Percentiles rank a stretch among this genome's conserved stretches.
phyloP scores from a whole-genome alignment of 129 eudicot species.

The Solidago caesia region DNA sequence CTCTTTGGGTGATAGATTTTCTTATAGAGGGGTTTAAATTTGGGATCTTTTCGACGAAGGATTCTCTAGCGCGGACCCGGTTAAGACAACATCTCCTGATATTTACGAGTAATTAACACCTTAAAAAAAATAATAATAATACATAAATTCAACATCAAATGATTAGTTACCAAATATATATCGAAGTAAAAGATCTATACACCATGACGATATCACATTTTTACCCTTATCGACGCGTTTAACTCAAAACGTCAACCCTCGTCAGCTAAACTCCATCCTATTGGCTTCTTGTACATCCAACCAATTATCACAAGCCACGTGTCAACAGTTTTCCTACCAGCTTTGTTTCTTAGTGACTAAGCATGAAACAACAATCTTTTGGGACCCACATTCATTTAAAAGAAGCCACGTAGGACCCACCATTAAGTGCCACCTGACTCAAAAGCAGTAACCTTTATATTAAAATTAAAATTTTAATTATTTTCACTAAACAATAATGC shows the following conservation, averaged over 20 bases:
- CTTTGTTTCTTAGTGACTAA: conserved; percentile 66
- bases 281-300: conserved; percentile 19
- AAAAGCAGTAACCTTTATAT: conserved; percentile 36
- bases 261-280: conserved; percentile 17
- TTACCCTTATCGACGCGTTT: conserved; percentile 10
- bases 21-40: too few relatives aligned
- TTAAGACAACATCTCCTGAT: too few relatives aligned
- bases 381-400: conserved; percentile 39
- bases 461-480: background rate
- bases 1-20: too few relatives aligned
- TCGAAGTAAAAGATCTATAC: background rate
- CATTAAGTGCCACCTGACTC: conserved; percentile 65
- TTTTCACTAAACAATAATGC: conserved; percentile 36
- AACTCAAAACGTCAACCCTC: conserved; percentile 31
- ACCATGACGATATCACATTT: conserved; percentile 17
- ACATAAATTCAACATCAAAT: background rate
- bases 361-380: conserved; percentile 35
- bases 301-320: conserved; percentile 29
- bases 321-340: conserved; percentile 31
- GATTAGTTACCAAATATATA: background rate
- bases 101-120: too few relatives aligned
- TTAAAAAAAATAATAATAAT: too few relatives aligned
- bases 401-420: conserved; percentile 43
- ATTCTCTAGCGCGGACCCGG: too few relatives aligned
- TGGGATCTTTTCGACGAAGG: rapidly evolving